Evolutionary conservation across 495 filamentous ascomycete species (phyloP).

Genomic region (Neurospora pannonica): DNA sequence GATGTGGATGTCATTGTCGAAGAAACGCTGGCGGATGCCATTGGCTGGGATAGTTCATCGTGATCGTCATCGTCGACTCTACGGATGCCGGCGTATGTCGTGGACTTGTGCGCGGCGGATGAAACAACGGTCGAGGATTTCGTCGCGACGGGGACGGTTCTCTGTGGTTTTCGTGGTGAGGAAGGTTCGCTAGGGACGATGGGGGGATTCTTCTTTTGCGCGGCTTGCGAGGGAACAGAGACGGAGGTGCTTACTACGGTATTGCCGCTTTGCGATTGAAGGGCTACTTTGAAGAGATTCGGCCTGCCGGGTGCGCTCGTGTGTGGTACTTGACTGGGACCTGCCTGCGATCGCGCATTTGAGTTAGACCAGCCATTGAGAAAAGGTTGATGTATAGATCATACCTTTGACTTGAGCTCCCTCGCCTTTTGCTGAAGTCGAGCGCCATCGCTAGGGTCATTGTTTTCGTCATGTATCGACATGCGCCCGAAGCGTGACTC

Average conservation of each 20-base stretch:
- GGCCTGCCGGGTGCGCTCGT: conserved; percentile 51
- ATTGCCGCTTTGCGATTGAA: conserved; percentile 56
- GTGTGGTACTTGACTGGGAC: conserved; percentile 36
- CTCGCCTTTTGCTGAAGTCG: conserved; percentile 44
- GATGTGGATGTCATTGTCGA: conserved; percentile 14
- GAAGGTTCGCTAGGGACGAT: conserved; percentile 21
- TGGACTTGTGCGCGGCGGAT: neutral
- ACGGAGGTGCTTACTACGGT: conserved; percentile 46
- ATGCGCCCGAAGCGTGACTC: conserved; percentile 77
- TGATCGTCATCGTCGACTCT: neutral
- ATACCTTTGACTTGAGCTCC: conserved; percentile 48
- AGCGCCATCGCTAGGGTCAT: conserved; percentile 40
- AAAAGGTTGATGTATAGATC: neutral
- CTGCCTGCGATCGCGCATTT: conserved; percentile 35
- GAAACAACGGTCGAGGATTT: neutral
- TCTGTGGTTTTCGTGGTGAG: conserved; percentile 23
- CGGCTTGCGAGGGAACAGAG: conserved; percentile 56
- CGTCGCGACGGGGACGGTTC: conserved; percentile 9
- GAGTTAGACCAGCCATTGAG: conserved; percentile 19
- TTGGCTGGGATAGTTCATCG: neutral
- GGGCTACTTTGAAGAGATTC: conserved; percentile 70
- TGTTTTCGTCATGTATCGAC: conserved; percentile 71
- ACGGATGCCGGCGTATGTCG: neutral
- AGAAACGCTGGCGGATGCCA: conserved; percentile 3
- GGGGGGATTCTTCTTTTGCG: conserved; percentile 36